A percentile compares a stretch with the other conserved stretches of the same genome.
Conservation (phyloP, 164 flowering plant genomes). For the Magnolia sinica region DNA sequence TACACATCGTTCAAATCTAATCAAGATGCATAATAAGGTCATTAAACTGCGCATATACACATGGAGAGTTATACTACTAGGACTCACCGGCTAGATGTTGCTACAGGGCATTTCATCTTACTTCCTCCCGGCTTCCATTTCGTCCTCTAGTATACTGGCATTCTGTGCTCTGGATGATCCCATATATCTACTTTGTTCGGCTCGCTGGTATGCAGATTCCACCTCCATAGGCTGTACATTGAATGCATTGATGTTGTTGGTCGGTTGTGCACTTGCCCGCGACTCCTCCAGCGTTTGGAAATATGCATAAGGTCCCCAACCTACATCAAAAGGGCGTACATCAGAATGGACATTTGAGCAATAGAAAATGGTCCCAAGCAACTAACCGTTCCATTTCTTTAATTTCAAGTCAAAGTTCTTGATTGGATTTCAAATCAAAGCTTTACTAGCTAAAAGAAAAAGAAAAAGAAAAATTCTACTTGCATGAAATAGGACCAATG, state of each 20-base stretch:
- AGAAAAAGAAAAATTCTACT: background rate
- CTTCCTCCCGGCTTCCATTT: slow-evolving; percentile 31
- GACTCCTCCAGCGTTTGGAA: slow-evolving; percentile 47
- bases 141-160: slow-evolving; percentile 30
- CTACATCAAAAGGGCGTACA: slow-evolving; percentile 5
- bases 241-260: slow-evolving; percentile 19
- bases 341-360: background rate
- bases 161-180: slow-evolving; percentile 6
- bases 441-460: background rate
- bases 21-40: no score
- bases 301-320: slow-evolving; percentile 34
- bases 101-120: background rate
- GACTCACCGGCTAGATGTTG: no score
- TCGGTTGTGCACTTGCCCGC: slow-evolving; percentile 22
- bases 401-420: background rate
- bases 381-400: background rate
- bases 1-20: no score
- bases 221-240: slow-evolving; percentile 28
- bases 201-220: slow-evolving; percentile 27
- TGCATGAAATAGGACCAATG: background rate
- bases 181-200: slow-evolving; percentile 18
- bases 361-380: background rate
- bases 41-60: no score
- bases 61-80: no score
- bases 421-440: background rate